Evolutionary conservation across 352 stramenopile species (phyloP).

Genomic region (Globisporangium irregulare): DNA sequence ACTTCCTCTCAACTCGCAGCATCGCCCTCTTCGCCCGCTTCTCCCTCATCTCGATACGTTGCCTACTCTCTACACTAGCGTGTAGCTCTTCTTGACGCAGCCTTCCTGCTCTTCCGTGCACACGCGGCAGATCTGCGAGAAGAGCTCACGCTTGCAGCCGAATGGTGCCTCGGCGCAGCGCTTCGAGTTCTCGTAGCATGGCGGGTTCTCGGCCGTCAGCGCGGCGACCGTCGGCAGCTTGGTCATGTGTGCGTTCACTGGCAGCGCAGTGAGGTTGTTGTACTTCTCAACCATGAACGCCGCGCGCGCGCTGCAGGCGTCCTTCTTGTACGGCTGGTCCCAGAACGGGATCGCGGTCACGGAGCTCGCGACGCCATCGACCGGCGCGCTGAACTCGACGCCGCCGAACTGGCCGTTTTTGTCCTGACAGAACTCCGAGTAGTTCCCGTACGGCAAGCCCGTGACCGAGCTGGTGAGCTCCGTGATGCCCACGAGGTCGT

Average conservation of each 20-base stretch:
- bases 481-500: slow-evolving; percentile 75
- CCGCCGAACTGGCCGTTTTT: slow-evolving; percentile 25
- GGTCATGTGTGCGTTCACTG: slow-evolving; percentile 31
- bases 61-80: background rate
- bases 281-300: slow-evolving; percentile 46
- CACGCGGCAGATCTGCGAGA: slow-evolving; percentile 48
- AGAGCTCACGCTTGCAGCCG: slow-evolving; percentile 53
- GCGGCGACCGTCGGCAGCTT: slow-evolving; percentile 29
- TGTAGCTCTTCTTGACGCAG: slow-evolving; percentile 23
- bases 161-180: slow-evolving; percentile 24
- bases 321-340: slow-evolving; percentile 32
- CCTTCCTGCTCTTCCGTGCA: slow-evolving; percentile 25
- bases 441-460: slow-evolving; percentile 33
- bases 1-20: no score
- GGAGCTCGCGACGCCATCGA: slow-evolving; percentile 8
- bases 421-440: slow-evolving; percentile 54
- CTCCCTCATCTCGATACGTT: no score
- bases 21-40: no score
- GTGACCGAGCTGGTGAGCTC: slow-evolving; percentile 27
- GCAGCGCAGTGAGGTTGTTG: slow-evolving; percentile 17
- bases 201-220: slow-evolving; percentile 40
- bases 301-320: slow-evolving; percentile 30
- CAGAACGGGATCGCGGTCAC: slow-evolving; percentile 49
- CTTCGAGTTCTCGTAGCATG: slow-evolving; percentile 50
- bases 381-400: slow-evolving; percentile 39